These are phyloP conservation scores for Saccharomycopsis oosterbeekiorum DNA, from an alignment of 805 yeast genomes.

Conservation along the genomic window DNA sequence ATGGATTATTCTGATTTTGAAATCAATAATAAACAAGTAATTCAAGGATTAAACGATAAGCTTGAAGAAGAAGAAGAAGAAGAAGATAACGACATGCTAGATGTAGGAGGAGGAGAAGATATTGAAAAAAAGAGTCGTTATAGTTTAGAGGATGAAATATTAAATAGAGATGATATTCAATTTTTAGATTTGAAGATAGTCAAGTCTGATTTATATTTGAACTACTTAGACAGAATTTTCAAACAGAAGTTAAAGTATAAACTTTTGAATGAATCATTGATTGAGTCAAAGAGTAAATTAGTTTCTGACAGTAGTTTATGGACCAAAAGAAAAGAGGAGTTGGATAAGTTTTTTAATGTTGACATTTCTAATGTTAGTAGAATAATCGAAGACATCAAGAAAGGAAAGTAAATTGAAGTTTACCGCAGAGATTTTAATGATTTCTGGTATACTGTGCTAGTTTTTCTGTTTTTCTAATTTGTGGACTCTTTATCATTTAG, in stretches of 20 bases:
- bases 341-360: slow-evolving; percentile 12
- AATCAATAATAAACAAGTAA: background rate
- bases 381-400: slow-evolving; percentile 7
- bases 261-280: slow-evolving; percentile 8
- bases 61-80: background rate
- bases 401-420: background rate
- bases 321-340: slow-evolving; percentile 10
- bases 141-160: background rate
- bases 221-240: slow-evolving; percentile 1
- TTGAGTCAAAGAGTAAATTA: slow-evolving; percentile 1
- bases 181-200: slow-evolving; percentile 10
- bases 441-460: too few species aligned
- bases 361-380: slow-evolving; percentile 4
- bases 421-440: too few species aligned
- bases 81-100: background rate
- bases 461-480: too few species aligned
- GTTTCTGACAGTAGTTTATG: slow-evolving; percentile 9
- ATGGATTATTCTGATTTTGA: background rate
- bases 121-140: background rate
- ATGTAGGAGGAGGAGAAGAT: background rate
- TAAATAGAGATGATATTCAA: background rate
- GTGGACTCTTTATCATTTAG: too few species aligned
- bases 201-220: slow-evolving; percentile 10
- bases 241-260: slow-evolving; percentile 4
- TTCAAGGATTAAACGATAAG: background rate